These are phyloP conservation scores for Suhomyces ambrosiae DNA, from an alignment of 1,139 yeast genomes.

Conservation along the genomic window DNA sequence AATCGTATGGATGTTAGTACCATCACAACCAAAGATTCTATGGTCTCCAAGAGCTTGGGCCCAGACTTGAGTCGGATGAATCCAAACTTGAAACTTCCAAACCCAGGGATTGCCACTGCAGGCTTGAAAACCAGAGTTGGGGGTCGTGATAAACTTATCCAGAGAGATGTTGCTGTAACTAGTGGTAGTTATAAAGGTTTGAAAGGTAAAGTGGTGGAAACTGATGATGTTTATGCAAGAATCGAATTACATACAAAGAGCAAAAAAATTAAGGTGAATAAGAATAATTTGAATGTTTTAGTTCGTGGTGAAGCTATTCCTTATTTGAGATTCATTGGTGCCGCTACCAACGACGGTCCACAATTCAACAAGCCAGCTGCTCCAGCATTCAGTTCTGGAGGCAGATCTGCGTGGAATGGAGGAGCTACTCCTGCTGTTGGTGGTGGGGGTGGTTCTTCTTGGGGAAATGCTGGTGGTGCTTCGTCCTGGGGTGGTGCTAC, in stretches of 20 bases:
- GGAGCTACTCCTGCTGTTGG: conserved; percentile 53
- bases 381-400: conserved; percentile 49
- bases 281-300: conserved; percentile 72
- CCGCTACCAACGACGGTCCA: conserved; percentile 25
- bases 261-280: conserved; percentile 83
- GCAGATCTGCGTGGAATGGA: conserved; percentile 45
- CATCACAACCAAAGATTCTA: conserved; percentile 78
- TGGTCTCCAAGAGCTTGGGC: conserved; percentile 54
- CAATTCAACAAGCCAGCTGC: conserved; percentile 35
- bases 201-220: conserved; percentile 90
- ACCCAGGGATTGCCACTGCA: conserved; percentile 40
- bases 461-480: conserved; percentile 38
- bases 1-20: conserved; percentile 78
- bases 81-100: conserved; percentile 63
- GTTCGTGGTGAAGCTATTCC: conserved; percentile 69
- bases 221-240: conserved; percentile 88
- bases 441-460: conserved; percentile 29
- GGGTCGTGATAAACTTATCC: conserved; percentile 80
- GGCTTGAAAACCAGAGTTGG: conserved; percentile 58
- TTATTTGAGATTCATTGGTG: conserved; percentile 76
- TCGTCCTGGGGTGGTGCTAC: conserved; percentile 54
- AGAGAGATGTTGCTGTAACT: conserved; percentile 82
- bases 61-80: conserved; percentile 84
- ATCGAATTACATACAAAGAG: conserved; percentile 92
- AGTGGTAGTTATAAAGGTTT: conserved; percentile 94